Evolutionary conservation across 1,139 yeast species (phyloP).

Genomic region (Diutina catenulata): DNA sequence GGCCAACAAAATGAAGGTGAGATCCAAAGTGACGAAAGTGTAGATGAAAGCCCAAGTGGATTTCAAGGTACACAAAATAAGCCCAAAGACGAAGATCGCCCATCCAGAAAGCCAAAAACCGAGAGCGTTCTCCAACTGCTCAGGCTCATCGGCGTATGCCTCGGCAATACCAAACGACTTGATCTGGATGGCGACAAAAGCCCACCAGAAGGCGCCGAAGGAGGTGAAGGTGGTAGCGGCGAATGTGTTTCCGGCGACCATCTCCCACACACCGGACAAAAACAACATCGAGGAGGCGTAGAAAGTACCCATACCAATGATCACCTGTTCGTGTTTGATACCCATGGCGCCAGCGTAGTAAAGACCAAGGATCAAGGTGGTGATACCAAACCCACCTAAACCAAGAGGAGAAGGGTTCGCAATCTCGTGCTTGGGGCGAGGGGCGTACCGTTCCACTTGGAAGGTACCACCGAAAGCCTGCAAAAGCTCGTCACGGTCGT

Average conservation of each 20-base stretch:
- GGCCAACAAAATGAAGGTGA: slow-evolving; percentile 31
- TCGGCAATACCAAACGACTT: slow-evolving; percentile 21
- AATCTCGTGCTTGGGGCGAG: slow-evolving; percentile 3
- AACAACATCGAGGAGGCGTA: slow-evolving; percentile 3
- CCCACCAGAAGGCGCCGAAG: slow-evolving; percentile 27
- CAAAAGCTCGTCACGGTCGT: neutral
- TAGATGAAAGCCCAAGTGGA: slow-evolving; percentile 30
- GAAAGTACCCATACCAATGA: slow-evolving; percentile 2
- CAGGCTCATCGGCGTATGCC: slow-evolving; percentile 16
- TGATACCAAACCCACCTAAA: slow-evolving; percentile 3
- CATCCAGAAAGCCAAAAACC: slow-evolving; percentile 34
- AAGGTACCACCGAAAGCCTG: slow-evolving; percentile 4
- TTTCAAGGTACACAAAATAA: slow-evolving; percentile 28
- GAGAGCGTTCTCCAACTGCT: slow-evolving; percentile 22
- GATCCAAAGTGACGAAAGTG: slow-evolving; percentile 23
- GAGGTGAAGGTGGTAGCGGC: slow-evolving; percentile 25
- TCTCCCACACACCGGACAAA: slow-evolving; percentile 10
- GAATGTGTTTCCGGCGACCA: slow-evolving; percentile 18
- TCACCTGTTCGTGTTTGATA: neutral
- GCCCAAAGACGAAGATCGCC: slow-evolving; percentile 31
- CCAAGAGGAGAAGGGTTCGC: slow-evolving; percentile 5
- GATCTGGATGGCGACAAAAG: slow-evolving; percentile 24
- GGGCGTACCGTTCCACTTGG: slow-evolving; percentile 2
- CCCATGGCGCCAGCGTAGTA: slow-evolving; percentile 4
- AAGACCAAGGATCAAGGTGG: slow-evolving; percentile 2